Conservation (phyloP, 2,329 filamentous ascomycete species). For the Xylaria polymorpha region DNA sequence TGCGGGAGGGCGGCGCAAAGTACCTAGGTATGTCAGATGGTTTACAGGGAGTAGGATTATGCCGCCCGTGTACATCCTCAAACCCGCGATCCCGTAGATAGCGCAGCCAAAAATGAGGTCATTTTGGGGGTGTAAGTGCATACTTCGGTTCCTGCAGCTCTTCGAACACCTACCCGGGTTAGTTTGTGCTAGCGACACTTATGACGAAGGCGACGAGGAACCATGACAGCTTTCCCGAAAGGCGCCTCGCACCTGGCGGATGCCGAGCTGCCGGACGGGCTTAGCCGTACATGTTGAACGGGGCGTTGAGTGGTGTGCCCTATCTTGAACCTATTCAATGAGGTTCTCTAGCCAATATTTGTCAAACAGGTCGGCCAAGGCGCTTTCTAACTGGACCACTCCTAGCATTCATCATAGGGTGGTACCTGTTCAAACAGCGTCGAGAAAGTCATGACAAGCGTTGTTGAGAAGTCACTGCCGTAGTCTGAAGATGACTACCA, state of each 20-base stretch:
- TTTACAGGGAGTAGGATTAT: conserved; percentile 28
- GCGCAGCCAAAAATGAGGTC: conserved; percentile 23
- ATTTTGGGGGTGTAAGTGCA: conserved; percentile 25
- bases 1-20: conserved; percentile 18
- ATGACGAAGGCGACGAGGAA: neutral
- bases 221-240: conserved; percentile 2
- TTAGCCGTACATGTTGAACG: conserved; percentile 17
- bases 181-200: conserved; percentile 5
- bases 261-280: conserved; percentile 12
- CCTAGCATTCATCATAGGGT: neutral
- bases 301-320: conserved; percentile 6
- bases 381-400: conserved; percentile 12
- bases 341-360: conserved; percentile 9
- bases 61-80: conserved; percentile 25
- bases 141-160: conserved; percentile 26
- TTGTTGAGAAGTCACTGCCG: conserved; percentile 15
- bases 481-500: neutral
- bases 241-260: conserved; percentile 16
- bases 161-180: conserved; percentile 15
- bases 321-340: conserved; percentile 4
- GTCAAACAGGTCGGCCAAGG: conserved; percentile 13
- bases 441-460: conserved; percentile 7
- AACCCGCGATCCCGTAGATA: conserved; percentile 20
- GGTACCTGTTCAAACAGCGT: conserved; percentile 8
- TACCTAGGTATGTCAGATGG: conserved; percentile 25